A percentile compares a stretch with the other conserved stretches of the same genome.
Conservation (phyloP, 2,329 filamentous ascomycete genomes). For the Fusarium sp. region DNA sequence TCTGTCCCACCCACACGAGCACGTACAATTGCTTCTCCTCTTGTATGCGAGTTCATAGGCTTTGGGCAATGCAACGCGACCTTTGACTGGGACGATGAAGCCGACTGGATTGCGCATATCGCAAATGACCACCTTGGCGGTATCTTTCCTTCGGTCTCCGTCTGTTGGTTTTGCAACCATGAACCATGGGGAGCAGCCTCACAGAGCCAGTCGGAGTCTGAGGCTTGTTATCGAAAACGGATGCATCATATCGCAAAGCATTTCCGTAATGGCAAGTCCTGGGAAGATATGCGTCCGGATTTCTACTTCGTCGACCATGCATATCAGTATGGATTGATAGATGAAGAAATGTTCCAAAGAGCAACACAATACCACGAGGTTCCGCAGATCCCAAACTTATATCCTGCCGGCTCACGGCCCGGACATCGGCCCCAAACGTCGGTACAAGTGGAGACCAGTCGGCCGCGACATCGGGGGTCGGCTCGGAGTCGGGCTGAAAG, state of each 20-base stretch:
- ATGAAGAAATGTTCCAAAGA: constrained; percentile 39
- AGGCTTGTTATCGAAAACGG: constrained; percentile 55
- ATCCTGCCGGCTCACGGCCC: constrained; percentile 39
- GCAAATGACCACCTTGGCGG: constrained; percentile 54
- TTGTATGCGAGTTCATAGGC: constrained; percentile 61
- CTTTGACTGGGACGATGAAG: constrained; percentile 58
- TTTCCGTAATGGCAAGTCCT: constrained; percentile 51
- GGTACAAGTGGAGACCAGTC: constrained; percentile 22
- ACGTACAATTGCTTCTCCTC: constrained; percentile 4
- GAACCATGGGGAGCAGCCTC: constrained; percentile 50
- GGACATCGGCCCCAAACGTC: background rate
- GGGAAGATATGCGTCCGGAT: constrained; percentile 55
- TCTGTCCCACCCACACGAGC: constrained; percentile 20
- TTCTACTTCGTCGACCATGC: constrained; percentile 60
- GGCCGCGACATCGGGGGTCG: constrained; percentile 7
- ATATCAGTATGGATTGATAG: constrained; percentile 49
- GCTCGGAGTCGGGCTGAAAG: constrained; percentile 11
- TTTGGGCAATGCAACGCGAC: constrained; percentile 54
- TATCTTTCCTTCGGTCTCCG: constrained; percentile 54
- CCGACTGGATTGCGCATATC: constrained; percentile 65
- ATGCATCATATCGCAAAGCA: constrained; percentile 68
- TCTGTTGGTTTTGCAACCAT: constrained; percentile 69
- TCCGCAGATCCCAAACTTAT: constrained; percentile 29
- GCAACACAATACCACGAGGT: constrained; percentile 43
- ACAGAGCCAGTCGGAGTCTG: constrained; percentile 7